These are phyloP conservation scores for Schrenkiella parvula DNA, from an alignment of 345 rosid species.

Conservation along the genomic window DNA sequence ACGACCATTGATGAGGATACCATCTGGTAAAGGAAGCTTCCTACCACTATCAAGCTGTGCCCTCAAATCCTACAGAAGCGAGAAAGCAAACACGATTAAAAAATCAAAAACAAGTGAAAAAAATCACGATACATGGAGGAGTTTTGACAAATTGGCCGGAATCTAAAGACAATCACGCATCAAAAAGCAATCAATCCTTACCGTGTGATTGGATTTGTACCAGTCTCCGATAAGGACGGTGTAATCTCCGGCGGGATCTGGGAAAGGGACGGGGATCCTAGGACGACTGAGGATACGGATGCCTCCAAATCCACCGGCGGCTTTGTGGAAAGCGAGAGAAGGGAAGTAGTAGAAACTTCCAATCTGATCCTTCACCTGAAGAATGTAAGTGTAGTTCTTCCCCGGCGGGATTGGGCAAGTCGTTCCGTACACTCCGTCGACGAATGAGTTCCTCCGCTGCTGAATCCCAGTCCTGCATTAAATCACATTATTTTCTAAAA, in stretches of 20 bases:
- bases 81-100: background rate
- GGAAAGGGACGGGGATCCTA: conserved; percentile 62
- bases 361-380: conserved; percentile 74
- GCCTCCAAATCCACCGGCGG: conserved; percentile 77
- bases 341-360: conserved; percentile 80
- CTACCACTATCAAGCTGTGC: conserved; percentile 59
- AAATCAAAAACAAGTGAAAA: background rate
- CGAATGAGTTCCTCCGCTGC: conserved; percentile 78
- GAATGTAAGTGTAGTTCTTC: conserved; percentile 66
- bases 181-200: conserved; percentile 9
- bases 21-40: conserved; percentile 76
- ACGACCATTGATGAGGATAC: conserved; percentile 90
- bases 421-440: conserved; percentile 79
- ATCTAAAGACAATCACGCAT: background rate
- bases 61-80: conserved; percentile 47
- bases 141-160: background rate
- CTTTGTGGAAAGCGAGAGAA: conserved; percentile 71
- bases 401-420: conserved; percentile 95
- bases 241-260: conserved; percentile 66
- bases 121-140: background rate
- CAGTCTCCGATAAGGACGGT: conserved; percentile 79
- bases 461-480: conserved; percentile 68
- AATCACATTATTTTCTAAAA: background rate
- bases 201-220: conserved; percentile 76
- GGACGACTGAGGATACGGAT: conserved; percentile 69